Percentiles rank a stretch among this genome's conserved stretches.
Conservation (phyloP, 139 green algal genomes). For the Auxenochlorella protothecoides region DNA sequence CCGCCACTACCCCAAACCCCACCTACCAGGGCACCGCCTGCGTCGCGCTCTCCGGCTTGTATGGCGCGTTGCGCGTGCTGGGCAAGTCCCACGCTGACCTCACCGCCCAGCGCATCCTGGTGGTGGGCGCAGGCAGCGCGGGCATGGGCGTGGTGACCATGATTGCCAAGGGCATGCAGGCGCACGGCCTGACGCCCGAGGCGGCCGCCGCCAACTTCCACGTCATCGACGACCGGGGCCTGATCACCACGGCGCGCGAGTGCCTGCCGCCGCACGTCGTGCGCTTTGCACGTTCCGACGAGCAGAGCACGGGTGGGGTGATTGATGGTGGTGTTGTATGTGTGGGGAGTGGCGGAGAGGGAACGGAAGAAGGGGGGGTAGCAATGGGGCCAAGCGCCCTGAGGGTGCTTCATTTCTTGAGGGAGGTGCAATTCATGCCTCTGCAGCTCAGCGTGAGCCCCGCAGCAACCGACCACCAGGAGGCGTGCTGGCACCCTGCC, state of each 20-base stretch:
- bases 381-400: too few relatives aligned
- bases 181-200: slow-evolving; percentile 39
- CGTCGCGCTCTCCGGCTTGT: slow-evolving; percentile 46
- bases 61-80: slow-evolving; percentile 36
- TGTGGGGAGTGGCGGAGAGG: too few relatives aligned
- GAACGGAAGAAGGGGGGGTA: too few relatives aligned
- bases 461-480: too few relatives aligned
- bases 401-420: too few relatives aligned
- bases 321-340: not conserved
- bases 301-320: slow-evolving; percentile 6
- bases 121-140: slow-evolving; percentile 57
- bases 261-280: slow-evolving; percentile 34
- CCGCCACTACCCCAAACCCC: too few relatives aligned
- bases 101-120: slow-evolving; percentile 45
- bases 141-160: slow-evolving; percentile 56
- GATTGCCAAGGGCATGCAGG: slow-evolving; percentile 54
- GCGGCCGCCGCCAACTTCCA: slow-evolving; percentile 56
- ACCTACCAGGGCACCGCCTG: slow-evolving; percentile 44
- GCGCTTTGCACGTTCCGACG: slow-evolving; percentile 54
- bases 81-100: slow-evolving; percentile 29
- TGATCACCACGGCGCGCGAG: slow-evolving; percentile 37
- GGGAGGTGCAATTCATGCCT: too few relatives aligned
- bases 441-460: too few relatives aligned
- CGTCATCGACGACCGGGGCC: slow-evolving; percentile 48
- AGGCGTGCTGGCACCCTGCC: too few relatives aligned